Evolutionary conservation across 2,329 filamentous ascomycete species (phyloP).

Genomic region (Penicillium sp.): DNA sequence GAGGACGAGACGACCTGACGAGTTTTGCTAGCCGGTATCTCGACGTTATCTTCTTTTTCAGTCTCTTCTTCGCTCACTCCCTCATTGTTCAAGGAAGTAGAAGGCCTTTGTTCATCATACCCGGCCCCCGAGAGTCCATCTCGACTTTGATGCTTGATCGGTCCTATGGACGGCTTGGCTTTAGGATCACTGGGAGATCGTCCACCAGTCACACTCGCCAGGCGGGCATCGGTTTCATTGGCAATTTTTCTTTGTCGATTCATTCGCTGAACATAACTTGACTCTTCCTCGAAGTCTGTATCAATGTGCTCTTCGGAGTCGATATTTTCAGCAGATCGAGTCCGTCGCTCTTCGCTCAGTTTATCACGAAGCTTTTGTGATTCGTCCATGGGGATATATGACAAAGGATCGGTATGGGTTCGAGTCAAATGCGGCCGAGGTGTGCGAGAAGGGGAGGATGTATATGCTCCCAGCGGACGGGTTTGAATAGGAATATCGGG

Average conservation of each 20-base stretch:
- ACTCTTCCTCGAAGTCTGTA: constrained; percentile 42
- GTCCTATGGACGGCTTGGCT: background rate
- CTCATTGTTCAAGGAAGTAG: constrained; percentile 20
- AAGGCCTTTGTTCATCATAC: constrained; percentile 20
- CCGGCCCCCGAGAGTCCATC: constrained; percentile 10
- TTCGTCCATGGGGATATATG: constrained; percentile 45
- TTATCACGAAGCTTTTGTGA: constrained; percentile 42
- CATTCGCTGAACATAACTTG: constrained; percentile 34
- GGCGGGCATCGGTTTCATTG: constrained; percentile 31
- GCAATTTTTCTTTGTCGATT: constrained; percentile 31
- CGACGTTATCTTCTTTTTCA: constrained; percentile 42
- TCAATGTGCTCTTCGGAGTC: constrained; percentile 35
- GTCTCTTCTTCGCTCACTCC: constrained; percentile 43
- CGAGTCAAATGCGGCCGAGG: constrained; percentile 30
- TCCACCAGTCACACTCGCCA: constrained; percentile 16
- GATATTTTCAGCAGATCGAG: constrained; percentile 33
- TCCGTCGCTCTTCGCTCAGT: constrained; percentile 27
- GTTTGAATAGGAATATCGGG: constrained; percentile 45
- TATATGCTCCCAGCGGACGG: constrained; percentile 27
- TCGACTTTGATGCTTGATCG: constrained; percentile 3
- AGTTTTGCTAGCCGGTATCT: constrained; percentile 24
- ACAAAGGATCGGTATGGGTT: constrained; percentile 38
- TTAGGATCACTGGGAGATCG: background rate
- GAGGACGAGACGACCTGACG: constrained; percentile 27
- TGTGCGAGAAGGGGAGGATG: constrained; percentile 37